phyloP scores from a whole-genome alignment of 208 protist genomes.

The Wallacemonas rigidus region DNA sequence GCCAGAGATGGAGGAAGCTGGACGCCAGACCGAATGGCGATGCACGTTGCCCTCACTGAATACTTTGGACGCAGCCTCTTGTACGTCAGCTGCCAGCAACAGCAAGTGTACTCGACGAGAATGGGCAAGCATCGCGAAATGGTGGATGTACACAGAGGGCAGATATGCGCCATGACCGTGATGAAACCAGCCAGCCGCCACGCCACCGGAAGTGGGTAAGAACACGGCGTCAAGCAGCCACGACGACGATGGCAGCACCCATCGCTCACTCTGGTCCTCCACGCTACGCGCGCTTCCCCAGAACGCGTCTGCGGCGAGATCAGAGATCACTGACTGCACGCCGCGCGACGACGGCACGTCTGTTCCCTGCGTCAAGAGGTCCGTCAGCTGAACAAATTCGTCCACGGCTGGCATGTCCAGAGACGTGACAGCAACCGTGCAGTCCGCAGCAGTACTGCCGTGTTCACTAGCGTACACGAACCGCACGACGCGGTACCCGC shows the following conservation, averaged over 20 bases:
- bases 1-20: neutral
- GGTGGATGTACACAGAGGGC: neutral
- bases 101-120: neutral
- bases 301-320: neutral
- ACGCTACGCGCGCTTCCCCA: neutral
- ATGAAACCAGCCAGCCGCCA: constrained; percentile 46
- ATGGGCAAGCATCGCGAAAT: neutral
- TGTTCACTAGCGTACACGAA: too few species aligned
- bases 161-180: constrained; percentile 13
- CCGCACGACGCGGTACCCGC: too few species aligned
- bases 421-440: constrained; percentile 10
- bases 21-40: neutral
- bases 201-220: constrained; percentile 30
- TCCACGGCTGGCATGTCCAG: constrained; percentile 6
- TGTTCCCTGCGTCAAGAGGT: neutral
- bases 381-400: constrained; percentile 12
- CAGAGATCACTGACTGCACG: neutral
- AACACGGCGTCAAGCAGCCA: constrained; percentile 40
- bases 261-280: too few species aligned
- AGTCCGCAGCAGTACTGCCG: neutral
- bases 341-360: neutral
- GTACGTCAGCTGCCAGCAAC: neutral
- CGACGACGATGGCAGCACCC: too few species aligned
- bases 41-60: constrained; percentile 5
- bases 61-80: neutral